Percentiles rank a stretch among this genome's conserved stretches.
Evolutionary conservation across 2,329 filamentous ascomycete species (phyloP).

Genomic region (Talaromyces amestolkiae): DNA sequence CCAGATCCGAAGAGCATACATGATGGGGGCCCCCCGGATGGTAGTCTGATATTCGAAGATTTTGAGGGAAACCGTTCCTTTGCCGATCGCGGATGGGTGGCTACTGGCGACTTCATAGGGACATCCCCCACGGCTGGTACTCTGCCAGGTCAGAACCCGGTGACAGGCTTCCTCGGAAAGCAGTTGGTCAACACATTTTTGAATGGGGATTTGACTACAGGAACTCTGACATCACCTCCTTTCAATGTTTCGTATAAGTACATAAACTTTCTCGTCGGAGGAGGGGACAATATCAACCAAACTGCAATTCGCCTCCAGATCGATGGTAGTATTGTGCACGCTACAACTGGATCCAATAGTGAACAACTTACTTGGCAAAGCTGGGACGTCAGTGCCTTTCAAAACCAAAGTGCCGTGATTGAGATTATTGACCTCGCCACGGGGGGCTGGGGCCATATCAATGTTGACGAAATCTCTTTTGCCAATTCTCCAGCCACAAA

Average conservation of each 20-base stretch:
- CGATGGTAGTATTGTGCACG: not conserved
- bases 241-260: not conserved
- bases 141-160: not conserved
- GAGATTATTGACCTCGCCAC: constrained; percentile 1
- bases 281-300: not conserved
- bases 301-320: not conserved
- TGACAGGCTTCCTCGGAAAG: not conserved
- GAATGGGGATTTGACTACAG: not conserved
- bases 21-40: not conserved
- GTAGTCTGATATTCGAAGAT: not conserved
- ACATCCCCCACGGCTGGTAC: not conserved
- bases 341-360: not conserved
- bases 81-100: not conserved
- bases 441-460: not conserved
- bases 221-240: not conserved
- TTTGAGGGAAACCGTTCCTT: not conserved
- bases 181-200: not conserved
- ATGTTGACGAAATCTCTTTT: not conserved
- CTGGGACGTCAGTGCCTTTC: not conserved
- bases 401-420: not conserved
- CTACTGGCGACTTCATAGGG: not conserved
- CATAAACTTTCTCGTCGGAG: not conserved
- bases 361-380: not conserved
- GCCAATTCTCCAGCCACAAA: constrained; percentile 6
- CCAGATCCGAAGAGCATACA: constrained; percentile 22